Conservation (phyloP, 108 stramenopile species). For the Schizochytrium sp. region DNA sequence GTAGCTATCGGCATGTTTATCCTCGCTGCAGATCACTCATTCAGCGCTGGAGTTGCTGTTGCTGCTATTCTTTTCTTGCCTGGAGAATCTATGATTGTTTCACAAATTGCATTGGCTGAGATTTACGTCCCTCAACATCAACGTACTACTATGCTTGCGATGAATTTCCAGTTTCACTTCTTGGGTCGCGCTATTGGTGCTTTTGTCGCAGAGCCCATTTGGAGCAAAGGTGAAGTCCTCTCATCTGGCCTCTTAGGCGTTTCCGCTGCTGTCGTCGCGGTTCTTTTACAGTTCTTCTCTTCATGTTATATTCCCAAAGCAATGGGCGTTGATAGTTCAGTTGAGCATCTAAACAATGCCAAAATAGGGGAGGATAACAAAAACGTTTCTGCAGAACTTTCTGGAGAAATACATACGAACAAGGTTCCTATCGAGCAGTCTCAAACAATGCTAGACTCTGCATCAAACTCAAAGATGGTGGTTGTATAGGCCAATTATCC, state of each 20-base stretch:
- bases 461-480: no score
- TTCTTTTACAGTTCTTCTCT: no score
- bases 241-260: neutral
- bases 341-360: no score
- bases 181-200: slow-evolving; percentile 53
- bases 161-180: slow-evolving; percentile 49
- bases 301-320: no score
- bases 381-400: no score
- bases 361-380: no score
- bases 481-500: no score
- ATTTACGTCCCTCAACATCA: neutral
- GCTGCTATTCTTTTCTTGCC: neutral
- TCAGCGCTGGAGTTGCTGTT: neutral
- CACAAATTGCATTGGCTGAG: slow-evolving; percentile 34
- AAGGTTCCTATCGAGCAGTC: no score
- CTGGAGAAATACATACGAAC: no score
- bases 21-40: neutral
- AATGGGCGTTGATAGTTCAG: no score
- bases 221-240: neutral
- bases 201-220: slow-evolving; percentile 26
- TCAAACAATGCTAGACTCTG: no score
- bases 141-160: slow-evolving; percentile 47
- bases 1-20: neutral
- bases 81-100: neutral
- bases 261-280: neutral